Base-by-base conservation (phyloP, 2,329 filamentous ascomycete genomes). In the Escovopsis sp. region DNA sequence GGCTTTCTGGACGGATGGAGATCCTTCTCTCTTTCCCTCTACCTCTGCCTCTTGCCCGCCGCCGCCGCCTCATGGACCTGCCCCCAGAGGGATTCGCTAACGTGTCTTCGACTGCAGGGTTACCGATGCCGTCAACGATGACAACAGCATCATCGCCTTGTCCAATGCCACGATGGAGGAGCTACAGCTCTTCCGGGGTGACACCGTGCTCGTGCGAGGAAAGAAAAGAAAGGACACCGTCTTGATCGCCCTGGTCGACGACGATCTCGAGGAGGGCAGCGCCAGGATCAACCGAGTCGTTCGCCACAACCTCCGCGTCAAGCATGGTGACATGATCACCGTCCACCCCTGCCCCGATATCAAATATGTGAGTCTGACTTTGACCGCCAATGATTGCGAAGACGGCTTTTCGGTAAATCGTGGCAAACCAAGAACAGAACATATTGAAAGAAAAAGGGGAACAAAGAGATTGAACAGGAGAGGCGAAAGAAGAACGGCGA, bases 211-310 rank as follows among this genome's bases (percentile, higher is more conserved):
- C 40, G 88, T 98, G 38, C 93, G 93, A 66, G 90, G 90, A 62
- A 98, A 98, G 78, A 98, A 96, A 82, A 77, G 90, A 63, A 94
- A 94, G 72, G 90, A 98, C 56, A 98, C 90, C 4, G 90, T 96
- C 41, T 69, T 98, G 55, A 96, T 98, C 53, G 92, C 98, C 40
- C 73, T 98, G 10, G 87, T 87, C 44, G 90, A 98, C 59, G 90
- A 98, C 53, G 90, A 98, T 45, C 79, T 98, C 37, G 90, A 98
- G 66, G 90, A 98, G 55, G 90, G 90, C 48, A 94, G 81, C 51
- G 90, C 83, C 49, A 82, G 90, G 54, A 90, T 98, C 70, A 98
- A 98, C 72, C 84, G 92, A 60, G 90, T 96, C 43, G 87, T 96
- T 53, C 81, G 90, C 58, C 90, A 96, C 72, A 98, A 98, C 63